Conservation (phyloP, 1,284 basidiomycete species). For the Boletus sp. region DNA sequence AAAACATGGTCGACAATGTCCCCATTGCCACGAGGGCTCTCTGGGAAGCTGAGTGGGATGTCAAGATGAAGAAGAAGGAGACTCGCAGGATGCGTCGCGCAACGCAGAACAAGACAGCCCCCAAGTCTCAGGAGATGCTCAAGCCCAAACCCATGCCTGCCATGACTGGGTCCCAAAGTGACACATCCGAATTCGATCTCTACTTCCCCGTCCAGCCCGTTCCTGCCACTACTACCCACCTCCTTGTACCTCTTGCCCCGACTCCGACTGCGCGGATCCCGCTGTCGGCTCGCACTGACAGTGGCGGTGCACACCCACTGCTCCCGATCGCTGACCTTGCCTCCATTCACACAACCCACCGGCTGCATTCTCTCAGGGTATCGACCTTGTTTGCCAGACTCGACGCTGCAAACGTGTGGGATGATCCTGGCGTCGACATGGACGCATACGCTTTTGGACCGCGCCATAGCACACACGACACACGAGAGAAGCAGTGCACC, state of each 20-base stretch:
- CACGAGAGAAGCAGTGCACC: conserved; percentile 43
- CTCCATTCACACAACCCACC: conserved; percentile 48
- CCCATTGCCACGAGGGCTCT: conserved; percentile 65
- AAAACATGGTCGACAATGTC: conserved; percentile 71
- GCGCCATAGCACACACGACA: conserved; percentile 31
- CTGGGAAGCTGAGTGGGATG: conserved; percentile 65
- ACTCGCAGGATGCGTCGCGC: conserved; percentile 36
- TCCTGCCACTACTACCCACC: conserved; percentile 54
- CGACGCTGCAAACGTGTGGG: conserved; percentile 64
- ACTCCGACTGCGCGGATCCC: conserved; percentile 63
- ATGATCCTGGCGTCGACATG: conserved; percentile 48
- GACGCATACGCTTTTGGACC: conserved; percentile 47
- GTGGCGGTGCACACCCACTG: conserved; percentile 36
- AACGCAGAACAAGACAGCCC: conserved; percentile 20
- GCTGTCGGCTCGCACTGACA: conserved; percentile 36
- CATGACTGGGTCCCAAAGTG: conserved; percentile 12
- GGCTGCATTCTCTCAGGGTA: conserved; percentile 59
- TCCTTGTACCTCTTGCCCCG: conserved; percentile 71
- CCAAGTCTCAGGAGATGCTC: conserved; percentile 32
- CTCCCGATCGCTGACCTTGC: conserved; percentile 54
- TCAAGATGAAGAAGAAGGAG: conserved; percentile 46
- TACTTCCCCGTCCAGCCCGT: conserved; percentile 50
- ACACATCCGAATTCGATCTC: conserved; percentile 47
- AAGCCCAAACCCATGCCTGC: conserved; percentile 34
- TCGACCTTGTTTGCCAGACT: conserved; percentile 63